Evolutionary conservation across 2,329 filamentous ascomycete genomes (phyloP).

Genomic region (Blastomyces emzantsi): DNA sequence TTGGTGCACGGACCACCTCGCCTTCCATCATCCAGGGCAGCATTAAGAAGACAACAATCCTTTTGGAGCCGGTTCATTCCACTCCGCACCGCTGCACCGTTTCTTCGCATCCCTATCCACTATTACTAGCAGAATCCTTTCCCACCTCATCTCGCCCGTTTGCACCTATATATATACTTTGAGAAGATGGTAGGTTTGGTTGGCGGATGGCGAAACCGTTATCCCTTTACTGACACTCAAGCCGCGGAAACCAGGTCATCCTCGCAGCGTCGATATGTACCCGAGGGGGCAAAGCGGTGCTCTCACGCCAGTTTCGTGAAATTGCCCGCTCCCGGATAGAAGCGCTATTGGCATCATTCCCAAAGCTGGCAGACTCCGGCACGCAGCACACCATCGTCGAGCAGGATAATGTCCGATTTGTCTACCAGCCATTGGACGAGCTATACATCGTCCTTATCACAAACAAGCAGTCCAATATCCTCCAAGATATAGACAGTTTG

Average conservation of each 20-base stretch:
- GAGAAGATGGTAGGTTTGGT: slow-evolving; percentile 24
- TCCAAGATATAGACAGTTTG: slow-evolving; percentile 97
- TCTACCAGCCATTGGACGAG: slow-evolving; percentile 98
- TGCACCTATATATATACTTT: not conserved
- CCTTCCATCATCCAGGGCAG: not conserved
- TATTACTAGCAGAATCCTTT: not conserved
- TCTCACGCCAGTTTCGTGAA: slow-evolving; percentile 95
- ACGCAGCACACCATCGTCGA: slow-evolving; percentile 98
- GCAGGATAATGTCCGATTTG: slow-evolving; percentile 98
- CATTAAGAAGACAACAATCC: slow-evolving; percentile 6
- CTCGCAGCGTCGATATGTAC: slow-evolving; percentile 99
- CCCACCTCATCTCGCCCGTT: not conserved
- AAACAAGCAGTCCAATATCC: slow-evolving; percentile 97
- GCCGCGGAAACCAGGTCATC: slow-evolving; percentile 60
- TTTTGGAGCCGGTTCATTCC: not conserved
- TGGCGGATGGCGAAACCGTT: slow-evolving; percentile 13
- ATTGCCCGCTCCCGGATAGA: slow-evolving; percentile 96
- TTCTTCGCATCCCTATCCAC: not conserved
- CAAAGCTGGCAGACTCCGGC: slow-evolving; percentile 90
- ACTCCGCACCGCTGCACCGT: not conserved
- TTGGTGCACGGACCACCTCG: slow-evolving; percentile 12
- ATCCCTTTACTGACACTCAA: slow-evolving; percentile 2
- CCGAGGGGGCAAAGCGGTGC: slow-evolving; percentile 92
- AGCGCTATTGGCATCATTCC: slow-evolving; percentile 91
- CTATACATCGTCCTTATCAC: slow-evolving; percentile 99